Conservation (phyloP, 2,329 filamentous ascomycete species). For the Xylariales sp. region DNA sequence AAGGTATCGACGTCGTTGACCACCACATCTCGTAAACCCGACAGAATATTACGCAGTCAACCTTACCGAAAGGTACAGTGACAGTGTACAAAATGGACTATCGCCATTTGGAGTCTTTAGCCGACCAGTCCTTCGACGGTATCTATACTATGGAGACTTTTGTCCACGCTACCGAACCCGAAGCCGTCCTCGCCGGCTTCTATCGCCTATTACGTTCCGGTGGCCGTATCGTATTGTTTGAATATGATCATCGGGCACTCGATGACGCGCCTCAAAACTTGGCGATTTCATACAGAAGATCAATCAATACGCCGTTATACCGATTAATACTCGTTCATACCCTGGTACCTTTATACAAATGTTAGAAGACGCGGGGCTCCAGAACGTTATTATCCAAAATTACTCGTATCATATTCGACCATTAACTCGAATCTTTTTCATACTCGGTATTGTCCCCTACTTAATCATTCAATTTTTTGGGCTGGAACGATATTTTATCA, state of each 20-base stretch:
- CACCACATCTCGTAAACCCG: conserved; percentile 39
- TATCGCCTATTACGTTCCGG: conserved; percentile 42
- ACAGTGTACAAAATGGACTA: conserved; percentile 41
- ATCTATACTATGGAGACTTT: conserved; percentile 53
- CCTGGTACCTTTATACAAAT: conserved; percentile 33
- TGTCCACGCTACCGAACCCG: conserved; percentile 45
- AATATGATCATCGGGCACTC: conserved; percentile 42
- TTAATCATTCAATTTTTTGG: conserved; percentile 37
- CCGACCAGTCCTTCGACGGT: conserved; percentile 37
- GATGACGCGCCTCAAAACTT: conserved; percentile 20
- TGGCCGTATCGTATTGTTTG: conserved; percentile 38
- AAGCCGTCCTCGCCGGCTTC: conserved; percentile 39
- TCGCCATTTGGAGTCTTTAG: conserved; percentile 40
- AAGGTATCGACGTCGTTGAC: conserved; percentile 45
- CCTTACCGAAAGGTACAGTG: conserved; percentile 29
- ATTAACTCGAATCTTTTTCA: conserved; percentile 42
- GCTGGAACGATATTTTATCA: conserved; percentile 41
- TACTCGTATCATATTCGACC: conserved; percentile 41
- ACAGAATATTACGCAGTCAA: conserved; percentile 29
- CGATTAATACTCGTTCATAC: conserved; percentile 21
- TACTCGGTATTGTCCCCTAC: conserved; percentile 40
- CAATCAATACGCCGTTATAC: conserved; percentile 38
- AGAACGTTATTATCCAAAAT: conserved; percentile 37
- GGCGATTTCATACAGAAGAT: conserved; percentile 23
- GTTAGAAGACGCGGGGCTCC: conserved; percentile 39